A percentile compares a stretch with the other conserved stretches of the same genome.
Evolutionary conservation across 192 early-diverging fungal genomes (phyloP).

Genomic region (Tieghemiomyces parasiticus): DNA sequence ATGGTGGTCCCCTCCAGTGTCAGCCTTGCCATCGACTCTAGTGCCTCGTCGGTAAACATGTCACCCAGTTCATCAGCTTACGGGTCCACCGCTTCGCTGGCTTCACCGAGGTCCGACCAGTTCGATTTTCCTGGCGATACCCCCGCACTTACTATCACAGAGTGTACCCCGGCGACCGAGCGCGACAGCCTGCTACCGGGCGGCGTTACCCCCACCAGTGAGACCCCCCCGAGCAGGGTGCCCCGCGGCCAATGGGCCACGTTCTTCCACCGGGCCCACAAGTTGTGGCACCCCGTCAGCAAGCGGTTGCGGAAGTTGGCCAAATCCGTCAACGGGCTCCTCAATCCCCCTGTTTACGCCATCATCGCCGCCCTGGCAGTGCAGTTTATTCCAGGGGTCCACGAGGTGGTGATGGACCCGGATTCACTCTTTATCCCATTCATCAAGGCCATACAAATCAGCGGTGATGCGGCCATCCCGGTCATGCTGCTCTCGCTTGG

Average conservation of each 20-base stretch:
- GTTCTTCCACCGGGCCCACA: background rate
- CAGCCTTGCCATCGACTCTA: conserved; percentile 4
- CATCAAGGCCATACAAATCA: conserved; percentile 49
- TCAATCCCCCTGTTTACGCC: conserved; percentile 61
- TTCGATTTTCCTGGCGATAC: no score
- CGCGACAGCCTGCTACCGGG: background rate
- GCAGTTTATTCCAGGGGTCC: conserved; percentile 45
- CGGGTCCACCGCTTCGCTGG: background rate
- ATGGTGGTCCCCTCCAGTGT: background rate
- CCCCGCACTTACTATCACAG: background rate
- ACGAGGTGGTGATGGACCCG: conserved; percentile 39
- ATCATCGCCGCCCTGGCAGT: conserved; percentile 47
- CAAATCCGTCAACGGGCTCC: conserved; percentile 17
- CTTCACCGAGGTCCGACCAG: no score
- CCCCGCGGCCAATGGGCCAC: background rate
- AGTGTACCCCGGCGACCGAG: background rate
- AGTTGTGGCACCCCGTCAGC: background rate
- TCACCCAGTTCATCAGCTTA: background rate
- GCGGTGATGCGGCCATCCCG: conserved; percentile 64
- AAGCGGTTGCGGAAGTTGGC: background rate
- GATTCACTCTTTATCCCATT: conserved; percentile 37
- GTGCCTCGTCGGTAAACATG: background rate
- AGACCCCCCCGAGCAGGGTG: background rate
- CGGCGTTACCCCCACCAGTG: background rate
- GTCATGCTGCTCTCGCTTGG: conserved; percentile 63